Percentiles rank a stretch among this genome's conserved stretches.
phyloP scores from a whole-genome alignment of 352 stramenopile genomes.

The Pythium scleroteichum region DNA sequence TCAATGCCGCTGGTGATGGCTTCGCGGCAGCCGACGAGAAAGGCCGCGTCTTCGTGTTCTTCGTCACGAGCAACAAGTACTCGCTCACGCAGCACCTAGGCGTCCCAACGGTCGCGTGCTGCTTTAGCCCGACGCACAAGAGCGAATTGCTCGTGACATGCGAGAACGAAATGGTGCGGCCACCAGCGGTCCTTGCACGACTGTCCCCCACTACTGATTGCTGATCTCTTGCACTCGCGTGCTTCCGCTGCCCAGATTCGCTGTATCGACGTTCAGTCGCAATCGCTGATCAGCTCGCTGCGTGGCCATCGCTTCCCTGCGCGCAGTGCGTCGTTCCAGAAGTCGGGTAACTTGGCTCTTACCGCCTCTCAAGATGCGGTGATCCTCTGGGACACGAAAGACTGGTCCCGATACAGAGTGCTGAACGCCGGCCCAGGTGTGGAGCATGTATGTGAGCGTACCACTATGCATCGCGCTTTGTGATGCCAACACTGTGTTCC shows the following conservation, averaged over 20 bases:
- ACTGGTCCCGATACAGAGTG: slow-evolving; percentile 81
- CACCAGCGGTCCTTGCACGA: no score
- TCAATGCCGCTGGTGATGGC: slow-evolving; percentile 66
- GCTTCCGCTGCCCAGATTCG: slow-evolving; percentile 36
- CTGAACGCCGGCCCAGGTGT: slow-evolving; percentile 75
- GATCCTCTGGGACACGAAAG: slow-evolving; percentile 83
- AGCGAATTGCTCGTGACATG: slow-evolving; percentile 82
- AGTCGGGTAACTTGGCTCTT: slow-evolving; percentile 66
- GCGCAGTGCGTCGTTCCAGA: slow-evolving; percentile 66
- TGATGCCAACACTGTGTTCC: background rate
- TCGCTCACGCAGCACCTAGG: slow-evolving; percentile 72
- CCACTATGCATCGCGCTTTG: background rate
- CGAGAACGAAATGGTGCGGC: slow-evolving; percentile 72
- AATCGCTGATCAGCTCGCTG: slow-evolving; percentile 78
- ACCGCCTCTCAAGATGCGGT: slow-evolving; percentile 77
- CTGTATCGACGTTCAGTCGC: slow-evolving; percentile 77
- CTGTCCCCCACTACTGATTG: no score
- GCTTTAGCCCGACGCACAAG: slow-evolving; percentile 66
- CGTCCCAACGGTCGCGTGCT: slow-evolving; percentile 54
- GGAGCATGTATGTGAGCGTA: slow-evolving; percentile 37
- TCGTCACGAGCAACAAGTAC: slow-evolving; percentile 75
- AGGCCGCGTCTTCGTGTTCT: slow-evolving; percentile 80
- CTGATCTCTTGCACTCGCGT: background rate
- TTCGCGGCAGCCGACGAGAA: slow-evolving; percentile 74
- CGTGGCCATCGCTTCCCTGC: slow-evolving; percentile 61